Evolutionary conservation across 1,284 basidiomycete species (phyloP), one percentile per base, ranked within the genome.

Genomic region (Filobasidium uniguttulatum): DNA sequence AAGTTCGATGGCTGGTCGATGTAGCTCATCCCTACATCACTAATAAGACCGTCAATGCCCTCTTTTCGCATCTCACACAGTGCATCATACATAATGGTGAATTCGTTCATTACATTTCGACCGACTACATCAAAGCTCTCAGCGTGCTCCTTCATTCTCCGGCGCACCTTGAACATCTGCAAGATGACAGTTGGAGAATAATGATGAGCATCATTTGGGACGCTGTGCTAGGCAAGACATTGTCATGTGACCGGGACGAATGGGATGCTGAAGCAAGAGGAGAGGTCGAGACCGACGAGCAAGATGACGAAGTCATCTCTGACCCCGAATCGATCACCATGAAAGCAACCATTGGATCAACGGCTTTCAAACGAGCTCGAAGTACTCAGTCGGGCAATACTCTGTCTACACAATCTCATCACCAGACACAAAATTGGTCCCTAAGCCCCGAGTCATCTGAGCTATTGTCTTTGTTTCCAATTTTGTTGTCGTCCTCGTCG

Each of bases 71-170:
- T 62, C 72, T 94, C 48, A 68, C 73, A 3, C 76, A 80, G 50
- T 76, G 76, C 52, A 73, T 88, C 52, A 71, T 79, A 10, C 64
- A 78, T 56, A 68, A 74, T 10, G 74, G 75, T 23, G 59, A 54
- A 15, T 71, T 93, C 8, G 75, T 83, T 46, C 61, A 72, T 6
- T 78, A 80, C 0, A 74, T 89, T 5, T 79, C 83, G 2, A 67
- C 86, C 53, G 80, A 89, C 63, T 94, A 89, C 63, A 73, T 82
- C 53, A 89, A 91, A 63, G 75, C 83, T 0, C 72, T 93, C 30
- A 77, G 78, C 35, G 72, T 72, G 43, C 62, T 85, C 2, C 71
- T 88, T 37, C 69, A 70, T 45, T 81, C 79, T 62, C 67, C 71
- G 2, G 82, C 85, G 0, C 90, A 96, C 65, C 72, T 90, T 45